Evolutionary conservation across 495 filamentous ascomycete species (phyloP).

Genomic region (Lindgomyces ingoldianus): DNA sequence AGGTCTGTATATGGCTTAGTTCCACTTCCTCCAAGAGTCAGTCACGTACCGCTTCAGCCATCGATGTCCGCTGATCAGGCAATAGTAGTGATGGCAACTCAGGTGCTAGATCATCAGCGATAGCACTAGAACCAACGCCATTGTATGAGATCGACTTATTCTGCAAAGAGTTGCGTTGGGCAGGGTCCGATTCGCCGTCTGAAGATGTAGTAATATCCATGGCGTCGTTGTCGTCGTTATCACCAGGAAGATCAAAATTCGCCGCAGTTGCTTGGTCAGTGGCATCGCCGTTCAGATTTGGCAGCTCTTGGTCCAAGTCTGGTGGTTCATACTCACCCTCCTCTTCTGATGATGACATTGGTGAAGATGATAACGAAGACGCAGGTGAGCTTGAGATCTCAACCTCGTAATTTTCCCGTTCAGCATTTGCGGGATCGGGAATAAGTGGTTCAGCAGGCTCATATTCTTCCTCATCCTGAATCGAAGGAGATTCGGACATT

Average conservation of each 20-base stretch:
- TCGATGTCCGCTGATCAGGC: background rate
- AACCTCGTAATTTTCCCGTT: background rate
- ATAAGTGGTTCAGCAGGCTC: slow-evolving; percentile 7
- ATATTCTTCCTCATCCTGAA: slow-evolving; percentile 23
- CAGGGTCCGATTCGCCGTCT: slow-evolving; percentile 11
- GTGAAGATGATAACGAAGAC: background rate
- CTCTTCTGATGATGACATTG: background rate
- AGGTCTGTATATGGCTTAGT: slow-evolving; percentile 4
- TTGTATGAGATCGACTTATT: background rate
- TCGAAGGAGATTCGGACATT: slow-evolving; percentile 29
- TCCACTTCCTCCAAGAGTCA: slow-evolving; percentile 3
- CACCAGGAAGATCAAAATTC: background rate
- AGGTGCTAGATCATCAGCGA: slow-evolving; percentile 32
- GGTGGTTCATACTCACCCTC: slow-evolving; percentile 32
- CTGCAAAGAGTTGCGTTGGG: background rate
- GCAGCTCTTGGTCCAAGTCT: background rate
- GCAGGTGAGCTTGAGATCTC: background rate
- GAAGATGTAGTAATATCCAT: slow-evolving; percentile 28
- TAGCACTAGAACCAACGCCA: background rate
- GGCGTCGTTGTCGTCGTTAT: background rate
- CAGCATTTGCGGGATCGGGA: background rate
- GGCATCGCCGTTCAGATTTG: background rate
- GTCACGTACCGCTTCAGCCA: slow-evolving; percentile 18
- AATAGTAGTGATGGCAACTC: slow-evolving; percentile 10
- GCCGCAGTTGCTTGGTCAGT: background rate